Evolutionary conservation across 2,329 filamentous ascomycete species (phyloP).

Genomic region (Lachnellula hyalina): DNA sequence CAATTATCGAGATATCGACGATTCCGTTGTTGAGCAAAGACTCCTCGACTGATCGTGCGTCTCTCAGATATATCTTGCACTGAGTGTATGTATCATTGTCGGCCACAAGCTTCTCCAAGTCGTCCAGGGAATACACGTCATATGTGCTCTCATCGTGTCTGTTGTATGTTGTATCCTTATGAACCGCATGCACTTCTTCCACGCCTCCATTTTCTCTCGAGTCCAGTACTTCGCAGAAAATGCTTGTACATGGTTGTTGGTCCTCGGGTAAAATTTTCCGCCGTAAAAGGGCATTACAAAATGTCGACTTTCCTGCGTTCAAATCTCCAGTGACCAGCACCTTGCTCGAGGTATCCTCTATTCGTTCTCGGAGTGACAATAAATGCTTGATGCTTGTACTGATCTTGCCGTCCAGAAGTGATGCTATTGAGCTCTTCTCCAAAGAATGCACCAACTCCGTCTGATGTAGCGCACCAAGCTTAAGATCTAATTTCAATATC

Average conservation of each 20-base stretch:
- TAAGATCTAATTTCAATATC: constrained; percentile 88
- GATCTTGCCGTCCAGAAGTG: constrained; percentile 89
- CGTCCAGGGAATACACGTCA: constrained; percentile 70
- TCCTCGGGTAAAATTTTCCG: constrained; percentile 93
- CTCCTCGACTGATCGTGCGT: constrained; percentile 82
- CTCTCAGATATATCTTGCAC: constrained; percentile 95
- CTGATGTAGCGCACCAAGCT: constrained; percentile 80
- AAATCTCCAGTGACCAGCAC: constrained; percentile 93
- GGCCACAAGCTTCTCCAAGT: constrained; percentile 83
- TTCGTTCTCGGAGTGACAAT: constrained; percentile 78
- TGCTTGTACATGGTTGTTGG: constrained; percentile 95
- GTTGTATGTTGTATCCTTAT: constrained; percentile 73
- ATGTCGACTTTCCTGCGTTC: constrained; percentile 97
- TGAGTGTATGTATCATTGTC: constrained; percentile 86
- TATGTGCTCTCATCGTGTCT: constrained; percentile 92
- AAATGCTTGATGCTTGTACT: constrained; percentile 90
- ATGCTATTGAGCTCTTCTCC: constrained; percentile 86
- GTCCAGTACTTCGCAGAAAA: constrained; percentile 96
- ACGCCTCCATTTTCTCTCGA: constrained; percentile 83
- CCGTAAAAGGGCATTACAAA: constrained; percentile 93
- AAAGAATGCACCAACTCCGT: constrained; percentile 89
- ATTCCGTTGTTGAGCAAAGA: constrained; percentile 96
- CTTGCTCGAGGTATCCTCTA: constrained; percentile 96
- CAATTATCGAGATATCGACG: constrained; percentile 95
- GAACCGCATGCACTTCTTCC: constrained; percentile 94